Base-by-base conservation (phyloP, 495 filamentous ascomycete genomes). In the Lentithecium fluviatile region DNA sequence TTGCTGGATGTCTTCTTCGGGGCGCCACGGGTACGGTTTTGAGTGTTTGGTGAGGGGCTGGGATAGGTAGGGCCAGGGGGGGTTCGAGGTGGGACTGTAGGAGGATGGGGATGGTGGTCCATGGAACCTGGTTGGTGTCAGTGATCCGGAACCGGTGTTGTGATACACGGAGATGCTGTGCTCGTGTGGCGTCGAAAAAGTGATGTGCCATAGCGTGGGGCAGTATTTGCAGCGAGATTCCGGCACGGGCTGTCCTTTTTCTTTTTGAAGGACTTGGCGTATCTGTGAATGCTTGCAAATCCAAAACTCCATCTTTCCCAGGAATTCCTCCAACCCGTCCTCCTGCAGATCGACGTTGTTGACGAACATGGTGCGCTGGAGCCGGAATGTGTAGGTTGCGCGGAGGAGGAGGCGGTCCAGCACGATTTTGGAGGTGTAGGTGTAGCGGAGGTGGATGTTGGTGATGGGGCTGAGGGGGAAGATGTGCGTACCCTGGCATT, bases 341-440 rank as follows among this genome's bases (percentile, higher is more conserved):
- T n/a, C n/a, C n/a, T n/a, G n/a, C n/a, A n/a, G n/a, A n/a, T n/a
- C n/a, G n/a, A n/a, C 11, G 58, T 58, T 7, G 17, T 45, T 5
- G n/a, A 58, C 15, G 38, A 53, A 58, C 60, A 58, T 58, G 26
- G 43, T 58, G 8, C 37, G 46, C 19, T 53, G 52, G 0, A 40
- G 32, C 26, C 19, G n/a, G 40, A 64, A 58, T n/a, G 7, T 45
- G 38, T 47, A 64, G 7, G 24, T 54, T 0, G 46, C 11, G 15
- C 47, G 60, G 10, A 64, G 46, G 1, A 64, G 60, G 1, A 64
- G 26, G 15, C 54, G 46, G 21, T 64, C 60, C 1, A 64, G 20
- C 12, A 64, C 60, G 40, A 64, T 64, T 21, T 47, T 57, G 12
- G 60, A 54, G 21, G 19, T 8, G 42, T 58, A 52, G 32, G n/a